Base-by-base conservation (phyloP, 2,329 filamentous ascomycete species). In the Fusarium subtropicale region DNA sequence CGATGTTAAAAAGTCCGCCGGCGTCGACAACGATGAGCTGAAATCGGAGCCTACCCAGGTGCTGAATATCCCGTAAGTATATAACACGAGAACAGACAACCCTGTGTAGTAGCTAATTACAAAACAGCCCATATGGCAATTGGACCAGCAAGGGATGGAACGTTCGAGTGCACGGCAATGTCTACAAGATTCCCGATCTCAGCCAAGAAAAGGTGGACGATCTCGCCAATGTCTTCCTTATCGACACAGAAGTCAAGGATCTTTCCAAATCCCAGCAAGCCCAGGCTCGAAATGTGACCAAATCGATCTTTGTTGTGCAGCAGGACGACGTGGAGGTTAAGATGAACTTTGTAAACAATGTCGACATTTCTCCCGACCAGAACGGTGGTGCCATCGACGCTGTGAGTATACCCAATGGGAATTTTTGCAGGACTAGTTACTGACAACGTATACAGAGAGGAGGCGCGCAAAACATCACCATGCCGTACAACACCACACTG, bases 81-180 rank as follows among this genome's bases (percentile, higher is more conserved):
- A 28, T 20, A 28, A 24, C 13, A 42, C n/a, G 11, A 15, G 26
- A 6, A 13, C 13, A 30, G 2, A 13, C 7, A 18, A 11, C 15
- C 6, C 7, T 7, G 26, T 30, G 20, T 9, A 15, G 9, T 16
- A 42, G 3, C 30, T 64, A 42, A 57, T 61, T 26, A 22, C n/a
- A 38, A 47, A 10, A 54, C 53, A 85, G 82, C n/a, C 82, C 83
- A 13, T 91, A 91, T 69, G 92, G 85, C n/a, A 94, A 94, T 68
- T 94, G 90, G 88, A 94, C 92, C 2, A 83, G 89, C n/a, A 79
- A 88, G 60, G 90, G 90, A 34, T 94, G 92, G 92, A 92, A 90
- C 66, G 84, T 94, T 5, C 86, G 91, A 30, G 87, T 94, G 66
- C 92, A 91, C 69, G 92, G 92, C 71, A 93, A 93, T 74, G 89